Evolutionary conservation across 1,139 yeast genomes (phyloP), one percentile per base, ranked within the genome.

Genomic region (Yamadazyma membranifaciens): DNA sequence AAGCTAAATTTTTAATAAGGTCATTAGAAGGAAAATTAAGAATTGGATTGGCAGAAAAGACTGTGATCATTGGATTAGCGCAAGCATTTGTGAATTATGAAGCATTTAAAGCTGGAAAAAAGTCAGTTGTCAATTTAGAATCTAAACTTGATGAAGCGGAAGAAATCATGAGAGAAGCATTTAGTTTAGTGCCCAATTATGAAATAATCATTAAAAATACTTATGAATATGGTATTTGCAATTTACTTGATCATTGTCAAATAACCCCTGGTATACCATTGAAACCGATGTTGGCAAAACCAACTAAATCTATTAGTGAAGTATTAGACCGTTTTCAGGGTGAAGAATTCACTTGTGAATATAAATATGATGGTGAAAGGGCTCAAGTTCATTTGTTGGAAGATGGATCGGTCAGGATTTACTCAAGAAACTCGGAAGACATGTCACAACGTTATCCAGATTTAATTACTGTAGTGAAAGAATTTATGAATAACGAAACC

Each of bases 271-370:
- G 98, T 1, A 81, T 94, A 12, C 99, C 99, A 1, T 70, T 92
- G 52, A 91, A 91, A 57, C 98, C 99, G 0, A 92, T 92, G 98
- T 76, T 92, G 55, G 99, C 99, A 4, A 92, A 92, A 58, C 98
- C 99, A 2, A 91, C 98, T 0, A 92, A 92, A 56, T 80, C 96
- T 2, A 83, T 94, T 34, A 77, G 86, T 24, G 99, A 94, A 57
- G 87, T 94, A 0, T 71, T 92, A 44, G 96, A 92, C 58, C 72
- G 95, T 41, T 89, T 92, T 59, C 87, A 85, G 49, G 91, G 84
- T 27, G 85, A 83, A 50, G 80, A 79, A 44, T 92, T 92, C 56
- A 89, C 98, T 0, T 91, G 97, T 59, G 98, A 92, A 59, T 92
- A 91, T 66, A 92, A 92, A 57, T 92, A 92, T 56, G 98, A 92